Evolutionary conservation across 2,329 filamentous ascomycete species (phyloP).

Genomic region (Aureobasidium sp.): DNA sequence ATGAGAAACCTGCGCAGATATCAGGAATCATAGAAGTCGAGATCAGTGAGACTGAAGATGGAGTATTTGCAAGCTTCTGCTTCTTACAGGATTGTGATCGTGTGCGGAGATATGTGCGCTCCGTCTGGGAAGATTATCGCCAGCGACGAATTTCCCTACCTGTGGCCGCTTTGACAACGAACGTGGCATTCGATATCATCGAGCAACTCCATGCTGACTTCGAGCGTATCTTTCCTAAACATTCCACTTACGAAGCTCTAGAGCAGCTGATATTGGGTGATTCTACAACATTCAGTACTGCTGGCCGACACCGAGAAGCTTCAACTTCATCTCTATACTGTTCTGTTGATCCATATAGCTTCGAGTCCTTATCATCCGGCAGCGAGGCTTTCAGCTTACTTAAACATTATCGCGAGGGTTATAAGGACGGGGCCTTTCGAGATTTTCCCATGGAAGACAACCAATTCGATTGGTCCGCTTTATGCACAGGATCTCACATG

Average conservation of each 20-base stretch:
- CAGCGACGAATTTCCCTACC: background rate
- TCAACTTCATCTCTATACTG: background rate
- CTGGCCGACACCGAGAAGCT: background rate
- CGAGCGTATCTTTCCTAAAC: background rate
- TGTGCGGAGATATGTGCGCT: background rate
- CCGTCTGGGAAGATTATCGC: background rate
- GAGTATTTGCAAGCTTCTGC: background rate
- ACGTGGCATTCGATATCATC: background rate
- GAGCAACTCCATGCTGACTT: background rate
- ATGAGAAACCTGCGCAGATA: background rate
- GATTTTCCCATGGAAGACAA: background rate
- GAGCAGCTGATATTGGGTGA: background rate
- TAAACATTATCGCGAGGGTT: background rate
- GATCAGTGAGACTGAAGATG: background rate
- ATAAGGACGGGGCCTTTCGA: background rate
- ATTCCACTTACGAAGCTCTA: background rate
- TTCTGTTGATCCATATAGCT: background rate
- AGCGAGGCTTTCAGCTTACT: background rate
- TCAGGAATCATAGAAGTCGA: background rate
- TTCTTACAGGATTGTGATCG: background rate
- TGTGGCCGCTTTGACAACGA: background rate
- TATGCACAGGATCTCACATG: background rate
- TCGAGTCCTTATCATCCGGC: background rate
- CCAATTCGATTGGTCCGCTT: background rate
- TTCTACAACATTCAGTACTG: background rate